Conservation (phyloP, 2,329 filamentous ascomycete species). For the Myriosclerotinia scirpicola region DNA sequence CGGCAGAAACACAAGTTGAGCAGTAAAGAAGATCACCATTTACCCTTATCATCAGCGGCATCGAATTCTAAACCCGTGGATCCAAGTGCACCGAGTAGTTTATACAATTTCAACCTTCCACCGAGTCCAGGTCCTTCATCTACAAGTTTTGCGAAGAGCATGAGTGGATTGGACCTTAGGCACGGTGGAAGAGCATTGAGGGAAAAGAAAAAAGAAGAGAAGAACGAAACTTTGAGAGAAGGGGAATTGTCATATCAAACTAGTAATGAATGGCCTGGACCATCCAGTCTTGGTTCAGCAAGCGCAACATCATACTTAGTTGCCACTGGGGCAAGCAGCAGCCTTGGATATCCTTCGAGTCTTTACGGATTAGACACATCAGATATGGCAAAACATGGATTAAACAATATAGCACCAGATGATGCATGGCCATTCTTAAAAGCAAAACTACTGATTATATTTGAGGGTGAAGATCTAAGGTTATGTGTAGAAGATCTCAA, state of each 20-base stretch:
- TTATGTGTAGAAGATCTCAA: slow-evolving; percentile 86
- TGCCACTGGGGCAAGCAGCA: slow-evolving; percentile 23
- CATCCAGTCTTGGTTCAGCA: slow-evolving; percentile 52
- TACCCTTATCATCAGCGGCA: slow-evolving; percentile 72
- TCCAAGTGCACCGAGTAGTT: slow-evolving; percentile 69
- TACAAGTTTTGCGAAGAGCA: slow-evolving; percentile 73
- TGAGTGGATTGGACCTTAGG: slow-evolving; percentile 75
- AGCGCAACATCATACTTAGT: slow-evolving; percentile 43
- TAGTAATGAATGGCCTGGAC: slow-evolving; percentile 50
- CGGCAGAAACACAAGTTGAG: slow-evolving; percentile 76
- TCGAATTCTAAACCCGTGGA: slow-evolving; percentile 77
- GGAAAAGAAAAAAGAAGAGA: slow-evolving; percentile 79
- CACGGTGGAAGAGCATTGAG: slow-evolving; percentile 74
- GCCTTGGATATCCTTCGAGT: slow-evolving; percentile 38
- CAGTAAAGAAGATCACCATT: slow-evolving; percentile 68
- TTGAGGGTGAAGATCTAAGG: slow-evolving; percentile 76
- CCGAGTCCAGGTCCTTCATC: slow-evolving; percentile 66
- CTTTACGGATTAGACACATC: slow-evolving; percentile 53
- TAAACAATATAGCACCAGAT: slow-evolving; percentile 70
- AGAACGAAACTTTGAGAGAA: slow-evolving; percentile 43
- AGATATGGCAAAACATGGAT: slow-evolving; percentile 59
- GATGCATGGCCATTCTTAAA: slow-evolving; percentile 83
- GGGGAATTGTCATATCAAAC: slow-evolving; percentile 40
- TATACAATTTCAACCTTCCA: slow-evolving; percentile 77
- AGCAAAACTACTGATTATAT: slow-evolving; percentile 72